Conservation (phyloP, 768 basidiomycete species). For the Lentinula raphanica region DNA sequence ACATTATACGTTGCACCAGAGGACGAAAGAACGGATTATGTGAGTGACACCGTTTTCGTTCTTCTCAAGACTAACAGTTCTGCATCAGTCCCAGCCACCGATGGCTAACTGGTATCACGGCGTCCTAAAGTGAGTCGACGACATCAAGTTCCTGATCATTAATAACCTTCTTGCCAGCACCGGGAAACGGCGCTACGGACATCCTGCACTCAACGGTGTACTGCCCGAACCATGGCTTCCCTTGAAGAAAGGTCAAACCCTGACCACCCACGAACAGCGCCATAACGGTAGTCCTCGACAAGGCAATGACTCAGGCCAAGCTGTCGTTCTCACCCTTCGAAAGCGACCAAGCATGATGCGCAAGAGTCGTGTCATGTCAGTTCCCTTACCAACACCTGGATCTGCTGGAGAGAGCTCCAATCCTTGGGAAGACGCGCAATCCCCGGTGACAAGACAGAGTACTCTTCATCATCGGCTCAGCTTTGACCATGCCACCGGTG, state of each 20-base stretch:
- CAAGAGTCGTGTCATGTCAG: slow-evolving; percentile 15
- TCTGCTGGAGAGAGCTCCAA: slow-evolving; percentile 26
- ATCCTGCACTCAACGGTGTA: slow-evolving; percentile 90
- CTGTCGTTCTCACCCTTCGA: slow-evolving; percentile 78
- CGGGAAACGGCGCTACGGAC: slow-evolving; percentile 91
- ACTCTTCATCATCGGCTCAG: slow-evolving; percentile 59
- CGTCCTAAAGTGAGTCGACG: slow-evolving; percentile 68
- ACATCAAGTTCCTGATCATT: background rate
- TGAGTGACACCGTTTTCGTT: slow-evolving; percentile 22
- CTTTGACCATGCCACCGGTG: slow-evolving; percentile 82
- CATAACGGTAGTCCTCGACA: slow-evolving; percentile 27
- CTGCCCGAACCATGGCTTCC: slow-evolving; percentile 95
- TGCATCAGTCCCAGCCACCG: slow-evolving; percentile 94
- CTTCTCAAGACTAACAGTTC: slow-evolving; percentile 10
- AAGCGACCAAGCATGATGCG: slow-evolving; percentile 59
- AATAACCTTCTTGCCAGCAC: slow-evolving; percentile 46
- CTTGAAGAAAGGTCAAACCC: slow-evolving; percentile 73
- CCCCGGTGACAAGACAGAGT: slow-evolving; percentile 18
- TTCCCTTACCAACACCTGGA: slow-evolving; percentile 6
- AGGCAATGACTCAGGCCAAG: slow-evolving; percentile 43
- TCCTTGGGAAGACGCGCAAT: slow-evolving; percentile 57
- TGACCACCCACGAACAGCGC: slow-evolving; percentile 53
- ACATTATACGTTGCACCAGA: slow-evolving; percentile 94
- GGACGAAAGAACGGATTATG: slow-evolving; percentile 88
- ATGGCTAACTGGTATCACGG: slow-evolving; percentile 95